These are phyloP conservation scores for Cicer cuneatum DNA, from an alignment of 306 rosid genomes.

Conservation along the genomic window DNA sequence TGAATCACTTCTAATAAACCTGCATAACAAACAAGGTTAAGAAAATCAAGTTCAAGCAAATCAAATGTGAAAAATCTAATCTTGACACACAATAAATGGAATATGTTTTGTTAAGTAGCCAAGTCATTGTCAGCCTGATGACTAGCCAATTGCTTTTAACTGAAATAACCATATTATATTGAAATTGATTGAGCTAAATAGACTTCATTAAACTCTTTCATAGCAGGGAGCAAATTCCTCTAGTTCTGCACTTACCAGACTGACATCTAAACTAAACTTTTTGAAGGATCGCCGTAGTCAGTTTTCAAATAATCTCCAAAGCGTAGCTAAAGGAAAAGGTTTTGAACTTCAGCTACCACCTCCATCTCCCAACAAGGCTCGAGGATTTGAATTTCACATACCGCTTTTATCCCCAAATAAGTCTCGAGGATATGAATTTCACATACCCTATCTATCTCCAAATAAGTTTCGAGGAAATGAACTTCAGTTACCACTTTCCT, in stretches of 20 bases:
- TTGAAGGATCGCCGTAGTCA: slow-evolving; percentile 74
- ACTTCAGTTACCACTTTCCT: slow-evolving; percentile 18
- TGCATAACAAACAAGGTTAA: neutral
- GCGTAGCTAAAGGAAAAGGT: slow-evolving; percentile 43
- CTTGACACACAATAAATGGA: neutral
- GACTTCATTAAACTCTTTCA: slow-evolving; percentile 21
- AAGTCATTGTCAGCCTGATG: neutral
- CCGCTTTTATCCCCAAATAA: slow-evolving; percentile 43
- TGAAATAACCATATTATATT: neutral
- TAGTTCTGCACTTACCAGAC: slow-evolving; percentile 59
- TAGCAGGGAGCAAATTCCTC: slow-evolving; percentile 57
- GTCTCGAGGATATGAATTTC: slow-evolving; percentile 40
- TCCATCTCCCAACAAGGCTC: slow-evolving; percentile 42
- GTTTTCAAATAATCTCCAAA: slow-evolving; percentile 11
- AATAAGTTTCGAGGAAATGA: slow-evolving; percentile 43
- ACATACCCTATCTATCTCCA: slow-evolving; percentile 29
- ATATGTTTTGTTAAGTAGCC: neutral
- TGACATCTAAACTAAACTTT: slow-evolving; percentile 68
- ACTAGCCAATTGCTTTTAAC: slow-evolving; percentile 2
- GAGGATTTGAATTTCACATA: slow-evolving; percentile 37
- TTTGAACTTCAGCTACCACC: slow-evolving; percentile 42
- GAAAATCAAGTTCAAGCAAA: slow-evolving; percentile 18
- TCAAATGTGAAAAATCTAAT: slow-evolving; percentile 21
- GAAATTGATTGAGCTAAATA: neutral
- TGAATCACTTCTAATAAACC: neutral